These are phyloP conservation scores for Eutypa lata DNA, from an alignment of 2,329 filamentous ascomycete species.

Conservation along the genomic window DNA sequence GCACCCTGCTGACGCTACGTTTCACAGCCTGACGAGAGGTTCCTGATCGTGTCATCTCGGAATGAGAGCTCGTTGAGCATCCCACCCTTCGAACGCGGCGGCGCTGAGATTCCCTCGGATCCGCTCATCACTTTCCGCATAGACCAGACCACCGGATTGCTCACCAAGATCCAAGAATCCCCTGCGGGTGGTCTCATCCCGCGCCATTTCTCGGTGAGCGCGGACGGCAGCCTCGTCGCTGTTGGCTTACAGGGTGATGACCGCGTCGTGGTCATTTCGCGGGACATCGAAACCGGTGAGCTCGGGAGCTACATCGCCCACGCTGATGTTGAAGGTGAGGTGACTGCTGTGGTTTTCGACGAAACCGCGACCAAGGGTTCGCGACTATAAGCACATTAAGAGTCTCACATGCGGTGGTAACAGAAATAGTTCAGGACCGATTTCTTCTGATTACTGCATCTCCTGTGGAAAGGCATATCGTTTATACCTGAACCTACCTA, in stretches of 20 bases:
- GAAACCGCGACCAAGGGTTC: neutral
- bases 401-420: too few relatives aligned
- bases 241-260: neutral
- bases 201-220: neutral
- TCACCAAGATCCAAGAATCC: neutral
- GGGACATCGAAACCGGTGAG: neutral
- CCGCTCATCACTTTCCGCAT: neutral
- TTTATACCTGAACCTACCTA: too few relatives aligned
- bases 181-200: neutral
- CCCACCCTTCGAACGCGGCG: neutral
- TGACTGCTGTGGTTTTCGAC: neutral
- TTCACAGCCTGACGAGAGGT: neutral
- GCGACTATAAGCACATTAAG: too few relatives aligned
- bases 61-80: neutral
- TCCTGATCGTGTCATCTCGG: neutral
- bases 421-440: too few relatives aligned
- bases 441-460: too few relatives aligned
- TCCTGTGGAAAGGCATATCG: too few relatives aligned
- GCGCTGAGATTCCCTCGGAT: neutral
- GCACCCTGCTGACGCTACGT: neutral
- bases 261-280: neutral
- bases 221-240: neutral
- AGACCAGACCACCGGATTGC: neutral
- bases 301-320: neutral
- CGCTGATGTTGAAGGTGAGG: neutral